phyloP scores from a whole-genome alignment of 2,329 filamentous ascomycete species.

The Stagonosporopsis cucurbitacearum region DNA sequence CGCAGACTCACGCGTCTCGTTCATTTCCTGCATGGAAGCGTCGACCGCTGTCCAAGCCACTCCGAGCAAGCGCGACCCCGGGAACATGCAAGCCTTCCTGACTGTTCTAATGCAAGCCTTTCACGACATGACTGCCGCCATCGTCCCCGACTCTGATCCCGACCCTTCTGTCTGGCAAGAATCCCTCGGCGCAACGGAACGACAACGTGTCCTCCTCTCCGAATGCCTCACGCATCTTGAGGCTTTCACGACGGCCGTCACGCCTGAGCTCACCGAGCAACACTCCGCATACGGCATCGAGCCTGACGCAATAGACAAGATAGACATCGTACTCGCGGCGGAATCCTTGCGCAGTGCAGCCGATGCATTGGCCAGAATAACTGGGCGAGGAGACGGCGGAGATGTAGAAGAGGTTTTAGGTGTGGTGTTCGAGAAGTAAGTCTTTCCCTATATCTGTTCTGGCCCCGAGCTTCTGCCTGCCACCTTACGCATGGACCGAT shows the following conservation, averaged over 20 bases:
- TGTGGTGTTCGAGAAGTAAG: conserved; percentile 96
- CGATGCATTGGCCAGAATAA: conserved; percentile 72
- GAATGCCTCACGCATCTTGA: conserved; percentile 75
- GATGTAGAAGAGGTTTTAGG: conserved; percentile 96
- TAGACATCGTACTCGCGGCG: conserved; percentile 88
- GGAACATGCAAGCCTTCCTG: conserved; percentile 73
- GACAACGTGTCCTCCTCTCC: conserved; percentile 81
- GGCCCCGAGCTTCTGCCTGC: background rate
- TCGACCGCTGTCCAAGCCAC: background rate
- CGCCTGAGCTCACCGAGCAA: conserved; percentile 8
- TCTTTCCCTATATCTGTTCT: conserved; percentile 28
- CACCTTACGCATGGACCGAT: conserved; percentile 5
- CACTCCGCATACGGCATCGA: conserved; percentile 11
- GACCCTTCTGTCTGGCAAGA: conserved; percentile 77
- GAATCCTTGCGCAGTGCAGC: conserved; percentile 74
- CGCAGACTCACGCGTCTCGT: conserved; percentile 56
- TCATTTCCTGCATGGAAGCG: conserved; percentile 76
- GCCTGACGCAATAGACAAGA: conserved; percentile 22
- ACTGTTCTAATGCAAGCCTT: conserved; percentile 72
- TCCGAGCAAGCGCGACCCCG: conserved; percentile 55
- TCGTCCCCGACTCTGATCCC: conserved; percentile 50
- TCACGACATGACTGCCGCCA: conserved; percentile 67
- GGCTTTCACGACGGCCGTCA: conserved; percentile 71
- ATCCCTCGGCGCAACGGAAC: conserved; percentile 86
- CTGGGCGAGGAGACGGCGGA: conserved; percentile 80